Base-by-base conservation (phyloP, 495 filamentous ascomycete species). In the Annulohypoxylon maeteangense region DNA sequence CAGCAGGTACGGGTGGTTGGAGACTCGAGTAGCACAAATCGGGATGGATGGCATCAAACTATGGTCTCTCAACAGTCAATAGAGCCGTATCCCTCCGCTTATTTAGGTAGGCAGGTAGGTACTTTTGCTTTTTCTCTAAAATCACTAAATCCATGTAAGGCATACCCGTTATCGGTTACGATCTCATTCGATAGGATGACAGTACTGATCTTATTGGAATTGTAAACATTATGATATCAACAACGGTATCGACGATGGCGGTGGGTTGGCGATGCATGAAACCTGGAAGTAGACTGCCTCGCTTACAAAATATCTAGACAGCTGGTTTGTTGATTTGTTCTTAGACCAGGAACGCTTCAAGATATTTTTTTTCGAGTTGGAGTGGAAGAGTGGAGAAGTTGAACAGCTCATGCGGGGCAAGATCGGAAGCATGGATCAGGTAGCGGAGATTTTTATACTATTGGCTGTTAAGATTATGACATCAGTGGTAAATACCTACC, bases 261-360 rank as follows among this genome's bases (percentile, higher is more conserved):
- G 25, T 27, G 42, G 44, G 2, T 1, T 14, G 25, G 45, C 40
- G 22, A 38, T 5, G 31, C 42, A 66, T 20, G 42, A 42, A 51
- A 51, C 22, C 25, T 51, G 34, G 38, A 23, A 55, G 0, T 6
- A 36, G 12, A 8, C 12, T 16, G 4, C 12, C 27, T 44, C 45
- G n/a, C 50, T 54, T 48, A 25, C 18, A 50, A 6, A 60, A 48
- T 48, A n/a, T n/a, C n/a, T n/a, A 22, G 29, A 62, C 22, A 7
- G 14, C 6, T 29, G 36, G 14, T 40, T 40, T 40, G 27, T 31
- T 51, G n/a, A 32, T 42, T 63, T 40, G 47, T 36, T 62, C 31
- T 65, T 71, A 32, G 44, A 45, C 62, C 42, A 66, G 67, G 47
- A 61, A 70, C 47, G 32, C 56, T 55, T 57, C 44, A 57, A 57